Evolutionary conservation across 371 early-diverging fungal genomes (phyloP).

Genomic region (Umbelopsis sp.): DNA sequence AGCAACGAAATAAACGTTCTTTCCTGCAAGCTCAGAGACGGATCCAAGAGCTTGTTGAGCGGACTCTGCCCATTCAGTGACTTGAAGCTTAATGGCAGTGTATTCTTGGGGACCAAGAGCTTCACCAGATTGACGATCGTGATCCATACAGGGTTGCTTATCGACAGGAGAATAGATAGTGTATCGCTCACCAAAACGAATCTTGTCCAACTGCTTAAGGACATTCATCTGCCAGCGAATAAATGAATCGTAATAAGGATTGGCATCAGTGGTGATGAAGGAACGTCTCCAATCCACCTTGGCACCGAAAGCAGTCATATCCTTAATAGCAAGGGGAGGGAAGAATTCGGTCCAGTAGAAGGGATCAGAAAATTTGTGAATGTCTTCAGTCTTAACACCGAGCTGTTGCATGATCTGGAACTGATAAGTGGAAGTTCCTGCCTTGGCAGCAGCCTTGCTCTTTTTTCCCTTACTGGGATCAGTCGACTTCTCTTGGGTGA

Average conservation of each 20-base stretch:
- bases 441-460: slow-evolving; percentile 91
- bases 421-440: slow-evolving; percentile 86
- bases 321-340: slow-evolving; percentile 87
- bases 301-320: slow-evolving; percentile 87
- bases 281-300: slow-evolving; percentile 98
- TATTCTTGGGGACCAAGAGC: slow-evolving; percentile 97
- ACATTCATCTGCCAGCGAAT: slow-evolving; percentile 99
- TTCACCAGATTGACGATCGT: slow-evolving; percentile 98
- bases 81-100: slow-evolving; percentile 91
- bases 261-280: slow-evolving; percentile 99
- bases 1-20: slow-evolving; percentile 90
- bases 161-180: slow-evolving; percentile 98
- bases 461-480: slow-evolving; percentile 72
- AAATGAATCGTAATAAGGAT: slow-evolving; percentile 99
- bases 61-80: slow-evolving; percentile 68
- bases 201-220: slow-evolving; percentile 78
- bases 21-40: slow-evolving; percentile 68
- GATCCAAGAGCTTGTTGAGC: slow-evolving; percentile 55
- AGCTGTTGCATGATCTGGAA: slow-evolving; percentile 96
- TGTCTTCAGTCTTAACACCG: slow-evolving; percentile 90
- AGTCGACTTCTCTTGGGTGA: slow-evolving; percentile 26
- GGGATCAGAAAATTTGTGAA: slow-evolving; percentile 96
- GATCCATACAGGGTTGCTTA: slow-evolving; percentile 99
- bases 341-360: slow-evolving; percentile 97
- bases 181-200: slow-evolving; percentile 98